phyloP scores from a whole-genome alignment of 768 basidiomycete genomes.

The Cystobasidium tubakii region DNA sequence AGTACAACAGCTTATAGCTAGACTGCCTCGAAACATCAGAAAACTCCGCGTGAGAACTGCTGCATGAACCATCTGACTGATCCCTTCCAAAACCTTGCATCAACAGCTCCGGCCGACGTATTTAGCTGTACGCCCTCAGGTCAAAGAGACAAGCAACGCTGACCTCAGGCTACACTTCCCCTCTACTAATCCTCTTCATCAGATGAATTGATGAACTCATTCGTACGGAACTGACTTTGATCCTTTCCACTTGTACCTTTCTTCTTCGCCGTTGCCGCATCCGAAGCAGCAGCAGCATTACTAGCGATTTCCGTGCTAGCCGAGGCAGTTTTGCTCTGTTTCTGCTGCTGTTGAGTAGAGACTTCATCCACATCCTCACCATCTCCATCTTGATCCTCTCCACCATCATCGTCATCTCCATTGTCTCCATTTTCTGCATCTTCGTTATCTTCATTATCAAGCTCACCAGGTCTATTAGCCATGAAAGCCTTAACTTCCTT shows the following conservation, averaged over 20 bases:
- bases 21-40: no score
- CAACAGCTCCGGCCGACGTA: no score
- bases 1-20: no score
- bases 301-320: not conserved
- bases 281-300: not conserved
- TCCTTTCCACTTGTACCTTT: not conserved
- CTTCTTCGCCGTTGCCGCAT: not conserved
- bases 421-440: not conserved
- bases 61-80: no score
- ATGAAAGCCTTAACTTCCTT: conserved; percentile 21
- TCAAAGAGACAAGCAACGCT: no score
- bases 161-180: not conserved
- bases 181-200: not conserved
- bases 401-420: not conserved
- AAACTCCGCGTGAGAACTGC: no score
- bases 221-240: not conserved
- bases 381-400: conserved; percentile 8
- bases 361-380: conserved; percentile 9
- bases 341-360: not conserved
- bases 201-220: not conserved
- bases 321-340: not conserved
- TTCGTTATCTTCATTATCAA: not conserved
- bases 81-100: no score
- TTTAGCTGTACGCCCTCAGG: no score
- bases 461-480: not conserved